Evolutionary conservation across 2,329 filamentous ascomycete species (phyloP), one percentile per base, ranked within the genome.

Genomic region (Tympanopsis confertula): DNA sequence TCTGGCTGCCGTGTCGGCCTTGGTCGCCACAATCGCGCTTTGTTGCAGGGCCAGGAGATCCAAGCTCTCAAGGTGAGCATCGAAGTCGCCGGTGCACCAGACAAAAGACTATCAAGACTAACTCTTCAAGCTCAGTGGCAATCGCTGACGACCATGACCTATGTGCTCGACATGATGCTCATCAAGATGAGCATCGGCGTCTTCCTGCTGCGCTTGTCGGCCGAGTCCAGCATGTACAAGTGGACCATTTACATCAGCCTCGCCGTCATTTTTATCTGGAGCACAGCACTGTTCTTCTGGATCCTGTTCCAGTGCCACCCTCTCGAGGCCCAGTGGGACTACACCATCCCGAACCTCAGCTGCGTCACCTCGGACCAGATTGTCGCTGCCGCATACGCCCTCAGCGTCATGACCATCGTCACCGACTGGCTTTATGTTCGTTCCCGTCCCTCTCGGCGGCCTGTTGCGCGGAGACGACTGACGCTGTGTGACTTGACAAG

Each of bases 131-230:
- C 10, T 22, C 28, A 69, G 61, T 71, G 62, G 54, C 69, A 72
- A 56, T 64, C 68, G 18, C 46, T 72, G 20, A 65, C 66, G 10
- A 67, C 68, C 1, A 64, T 61, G 5, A 63, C 62, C 2, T 72
- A 72, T 39, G 54, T 73, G 33, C 43, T 64, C 7, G 60, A 69
- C 42, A 74, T 74, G 68, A 65, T 71, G 59, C 64, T 74, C 42
- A 64, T 71, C 52, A 74, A 74, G 51, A 52, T 73, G 37, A 69
- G 69, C 51, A 71, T 74, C 36, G 65, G 62, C 22, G 54, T 72
- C 41, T 71, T 71, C 42, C 58, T 72, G 5, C 50, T 74, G 14
- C 59, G 66, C 4, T 54, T 73, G n/a, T n/a, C n/a, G 13, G 62
- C 68, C 1, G 57, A 60, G 3, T 54, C 61, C 30, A 62, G 54